phyloP scores from a whole-genome alignment of 2,329 filamentous ascomycete genomes.

The Epichloe sibirici region DNA sequence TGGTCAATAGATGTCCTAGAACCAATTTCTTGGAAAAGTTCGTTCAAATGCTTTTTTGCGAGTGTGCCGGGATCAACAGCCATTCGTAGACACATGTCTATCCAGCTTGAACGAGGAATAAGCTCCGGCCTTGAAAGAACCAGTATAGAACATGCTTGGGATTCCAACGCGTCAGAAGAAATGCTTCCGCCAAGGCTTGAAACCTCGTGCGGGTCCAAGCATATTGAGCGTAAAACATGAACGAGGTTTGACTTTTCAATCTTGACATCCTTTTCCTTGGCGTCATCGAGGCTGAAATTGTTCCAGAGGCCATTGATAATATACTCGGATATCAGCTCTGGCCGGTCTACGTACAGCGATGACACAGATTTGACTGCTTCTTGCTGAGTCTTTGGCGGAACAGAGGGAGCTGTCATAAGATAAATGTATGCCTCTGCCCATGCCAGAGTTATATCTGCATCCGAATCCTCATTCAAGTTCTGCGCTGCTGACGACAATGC shows the following conservation, averaged over 20 bases:
- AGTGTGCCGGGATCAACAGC: conserved; percentile 74
- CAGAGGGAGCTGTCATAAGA: conserved; percentile 49
- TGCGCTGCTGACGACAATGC: conserved; percentile 53
- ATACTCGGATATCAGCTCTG: conserved; percentile 45
- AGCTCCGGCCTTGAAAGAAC: conserved; percentile 69
- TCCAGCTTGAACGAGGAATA: conserved; percentile 73
- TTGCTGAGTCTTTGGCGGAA: conserved; percentile 51
- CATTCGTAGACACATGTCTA: conserved; percentile 69
- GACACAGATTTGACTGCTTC: conserved; percentile 51
- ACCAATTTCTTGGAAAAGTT: conserved; percentile 57
- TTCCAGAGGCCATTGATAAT: conserved; percentile 67
- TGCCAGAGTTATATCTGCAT: conserved; percentile 41
- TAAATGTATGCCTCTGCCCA: conserved; percentile 87
- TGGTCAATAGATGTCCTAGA: conserved; percentile 34
- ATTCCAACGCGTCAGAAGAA: conserved; percentile 41
- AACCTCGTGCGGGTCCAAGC: conserved; percentile 40
- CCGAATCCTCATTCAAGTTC: conserved; percentile 36
- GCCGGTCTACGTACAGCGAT: conserved; percentile 47
- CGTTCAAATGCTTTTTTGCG: conserved; percentile 48
- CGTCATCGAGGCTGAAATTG: conserved; percentile 57
- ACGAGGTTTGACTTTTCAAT: conserved; percentile 53
- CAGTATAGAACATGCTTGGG: conserved; percentile 64
- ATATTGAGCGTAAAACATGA: conserved; percentile 49
- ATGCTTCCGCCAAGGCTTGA: conserved; percentile 29
- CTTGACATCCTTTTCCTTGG: conserved; percentile 68